Conservation (phyloP, 768 basidiomycete genomes). For the Phylloporus rhodoxanthus region DNA sequence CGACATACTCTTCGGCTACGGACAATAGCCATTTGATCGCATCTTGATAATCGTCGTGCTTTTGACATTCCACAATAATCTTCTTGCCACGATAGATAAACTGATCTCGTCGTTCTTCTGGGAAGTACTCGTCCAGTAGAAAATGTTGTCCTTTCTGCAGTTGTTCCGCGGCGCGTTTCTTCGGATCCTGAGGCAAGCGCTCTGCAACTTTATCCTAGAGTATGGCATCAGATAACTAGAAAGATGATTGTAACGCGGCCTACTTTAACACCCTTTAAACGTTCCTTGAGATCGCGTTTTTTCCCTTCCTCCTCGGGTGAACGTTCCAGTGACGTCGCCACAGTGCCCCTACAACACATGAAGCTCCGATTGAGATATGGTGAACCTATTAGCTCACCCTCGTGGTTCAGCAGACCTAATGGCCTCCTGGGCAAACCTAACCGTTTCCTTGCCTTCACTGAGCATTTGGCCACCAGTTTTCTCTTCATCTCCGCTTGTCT, state of each 20-base stretch:
- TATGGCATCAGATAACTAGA: slow-evolving; percentile 1
- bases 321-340: slow-evolving; percentile 12
- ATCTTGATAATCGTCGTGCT: slow-evolving; percentile 85
- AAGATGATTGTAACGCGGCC: not conserved
- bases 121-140: slow-evolving; percentile 80
- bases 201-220: slow-evolving; percentile 42
- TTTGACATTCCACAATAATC: slow-evolving; percentile 88
- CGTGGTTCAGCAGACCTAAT: slow-evolving; percentile 2
- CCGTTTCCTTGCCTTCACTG: slow-evolving; percentile 13
- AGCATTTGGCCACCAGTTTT: slow-evolving; percentile 24
- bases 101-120: slow-evolving; percentile 83
- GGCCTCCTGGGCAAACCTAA: slow-evolving; percentile 10
- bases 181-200: slow-evolving; percentile 64
- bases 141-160: slow-evolving; percentile 59
- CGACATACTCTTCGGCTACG: slow-evolving; percentile 56
- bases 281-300: slow-evolving; percentile 31
- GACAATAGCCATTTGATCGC: slow-evolving; percentile 69
- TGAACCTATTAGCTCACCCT: slow-evolving; percentile 10
- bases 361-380: not conserved
- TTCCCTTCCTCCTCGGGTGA: slow-evolving; percentile 32
- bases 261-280: slow-evolving; percentile 28
- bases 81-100: slow-evolving; percentile 94
- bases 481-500: slow-evolving; percentile 31
- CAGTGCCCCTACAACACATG: slow-evolving; percentile 16
- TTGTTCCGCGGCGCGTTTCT: slow-evolving; percentile 49